Conservation (phyloP, 805 yeast genomes). For the Yamadazyma ubonensis region DNA sequence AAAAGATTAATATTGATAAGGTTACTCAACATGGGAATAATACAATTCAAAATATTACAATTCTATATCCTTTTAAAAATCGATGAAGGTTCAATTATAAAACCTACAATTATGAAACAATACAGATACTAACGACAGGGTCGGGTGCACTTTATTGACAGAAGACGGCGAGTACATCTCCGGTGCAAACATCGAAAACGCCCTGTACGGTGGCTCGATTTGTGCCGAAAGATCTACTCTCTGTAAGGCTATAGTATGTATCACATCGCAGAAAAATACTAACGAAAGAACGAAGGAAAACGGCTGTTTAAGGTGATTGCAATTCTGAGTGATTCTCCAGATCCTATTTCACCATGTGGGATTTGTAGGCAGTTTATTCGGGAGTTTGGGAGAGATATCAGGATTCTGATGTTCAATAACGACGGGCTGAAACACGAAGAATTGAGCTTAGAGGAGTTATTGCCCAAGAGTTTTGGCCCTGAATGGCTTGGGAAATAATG, state of each 20-base stretch:
- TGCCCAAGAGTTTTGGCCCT: constrained; percentile 89
- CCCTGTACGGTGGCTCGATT: constrained; percentile 67
- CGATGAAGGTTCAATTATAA: no score
- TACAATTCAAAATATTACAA: no score
- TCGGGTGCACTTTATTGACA: constrained; percentile 75
- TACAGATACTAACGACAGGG: constrained; percentile 40
- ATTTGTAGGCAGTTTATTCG: constrained; percentile 88
- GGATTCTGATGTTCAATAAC: constrained; percentile 66
- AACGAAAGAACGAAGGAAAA: constrained; percentile 13
- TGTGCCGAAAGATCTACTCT: constrained; percentile 43
- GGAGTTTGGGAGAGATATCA: constrained; percentile 65
- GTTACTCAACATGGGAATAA: no score
- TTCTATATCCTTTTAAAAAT: no score
- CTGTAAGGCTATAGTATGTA: constrained; percentile 33
- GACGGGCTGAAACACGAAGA: constrained; percentile 46
- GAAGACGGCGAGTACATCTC: constrained; percentile 44
- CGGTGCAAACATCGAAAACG: constrained; percentile 94
- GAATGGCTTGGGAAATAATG: constrained; percentile 36
- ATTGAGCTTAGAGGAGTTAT: constrained; percentile 53
- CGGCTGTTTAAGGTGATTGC: constrained; percentile 13
- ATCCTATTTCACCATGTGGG: constrained; percentile 85
- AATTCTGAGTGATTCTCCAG: constrained; percentile 17
- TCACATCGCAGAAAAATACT: not conserved
- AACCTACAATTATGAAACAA: no score
- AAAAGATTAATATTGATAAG: no score